Evolutionary conservation across 1,284 basidiomycete species (phyloP).

Genomic region (Coniferiporia weirii): DNA sequence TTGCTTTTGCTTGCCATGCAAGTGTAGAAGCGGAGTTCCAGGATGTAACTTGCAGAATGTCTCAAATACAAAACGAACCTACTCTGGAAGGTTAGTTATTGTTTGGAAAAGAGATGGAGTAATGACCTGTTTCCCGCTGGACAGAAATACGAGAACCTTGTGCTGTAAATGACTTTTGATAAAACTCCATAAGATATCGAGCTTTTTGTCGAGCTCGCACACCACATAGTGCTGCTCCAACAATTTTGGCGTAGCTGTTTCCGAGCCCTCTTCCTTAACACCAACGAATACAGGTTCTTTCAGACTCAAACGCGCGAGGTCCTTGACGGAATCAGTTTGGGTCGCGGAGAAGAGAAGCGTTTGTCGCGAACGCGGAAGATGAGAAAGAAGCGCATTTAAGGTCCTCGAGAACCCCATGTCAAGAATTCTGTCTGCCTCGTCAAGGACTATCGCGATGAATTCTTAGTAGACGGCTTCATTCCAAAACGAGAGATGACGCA

Average conservation of each 20-base stretch:
- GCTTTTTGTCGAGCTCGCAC: constrained; percentile 81
- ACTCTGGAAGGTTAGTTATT: not conserved
- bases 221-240: constrained; percentile 92
- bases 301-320: constrained; percentile 87
- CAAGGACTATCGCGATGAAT: constrained; percentile 59
- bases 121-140: constrained; percentile 82
- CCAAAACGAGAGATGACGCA: constrained; percentile 34
- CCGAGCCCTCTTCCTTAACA: constrained; percentile 43
- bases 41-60: constrained; percentile 95
- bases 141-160: constrained; percentile 94
- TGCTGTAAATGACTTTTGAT: constrained; percentile 90
- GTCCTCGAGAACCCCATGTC: constrained; percentile 95
- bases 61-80: constrained; percentile 94
- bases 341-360: constrained; percentile 97
- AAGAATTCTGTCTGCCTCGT: constrained; percentile 94
- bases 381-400: constrained; percentile 84
- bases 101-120: not conserved
- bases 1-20: constrained; percentile 98
- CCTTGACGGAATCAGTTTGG: constrained; percentile 86
- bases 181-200: constrained; percentile 92
- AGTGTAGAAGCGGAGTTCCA: constrained; percentile 83
- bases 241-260: constrained; percentile 52
- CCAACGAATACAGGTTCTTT: constrained; percentile 80
- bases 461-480: not conserved
- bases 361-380: constrained; percentile 83